phyloP scores from a whole-genome alignment of 805 yeast genomes.

The Yarrowia deformans region DNA sequence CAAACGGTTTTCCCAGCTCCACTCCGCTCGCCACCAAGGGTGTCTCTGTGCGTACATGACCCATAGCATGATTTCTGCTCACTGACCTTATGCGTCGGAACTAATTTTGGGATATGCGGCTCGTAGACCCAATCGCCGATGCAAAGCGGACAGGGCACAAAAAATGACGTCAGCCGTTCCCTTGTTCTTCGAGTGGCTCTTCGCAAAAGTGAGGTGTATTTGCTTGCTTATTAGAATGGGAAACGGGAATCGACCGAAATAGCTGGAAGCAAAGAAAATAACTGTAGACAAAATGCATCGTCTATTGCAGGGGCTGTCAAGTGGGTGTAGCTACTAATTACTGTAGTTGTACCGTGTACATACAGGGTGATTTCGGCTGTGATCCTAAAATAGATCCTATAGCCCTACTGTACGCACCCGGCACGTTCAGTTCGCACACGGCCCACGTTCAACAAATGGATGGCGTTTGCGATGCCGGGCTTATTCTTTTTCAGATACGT shows the following conservation, averaged over 20 bases:
- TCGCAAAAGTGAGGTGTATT: neutral
- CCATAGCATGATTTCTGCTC: constrained; percentile 4
- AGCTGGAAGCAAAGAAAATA: no score
- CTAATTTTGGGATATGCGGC: constrained; percentile 34
- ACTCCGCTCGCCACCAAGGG: constrained; percentile 14
- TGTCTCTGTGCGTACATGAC: no score
- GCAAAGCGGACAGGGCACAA: constrained; percentile 1
- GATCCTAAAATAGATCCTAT: constrained; percentile 5
- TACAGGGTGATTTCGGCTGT: neutral
- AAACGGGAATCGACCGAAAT: neutral
- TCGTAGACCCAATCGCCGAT: constrained; percentile 23
- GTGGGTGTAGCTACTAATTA: no score
- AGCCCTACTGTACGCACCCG: neutral
- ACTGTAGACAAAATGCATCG: neutral
- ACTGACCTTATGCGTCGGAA: neutral
- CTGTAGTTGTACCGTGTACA: no score
- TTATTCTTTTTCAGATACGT: no score
- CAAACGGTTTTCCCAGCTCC: constrained; percentile 18
- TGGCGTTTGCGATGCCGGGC: neutral
- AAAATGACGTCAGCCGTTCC: constrained; percentile 28
- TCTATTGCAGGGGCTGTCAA: neutral
- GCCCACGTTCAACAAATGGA: neutral
- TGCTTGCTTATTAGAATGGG: neutral
- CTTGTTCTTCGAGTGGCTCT: neutral
- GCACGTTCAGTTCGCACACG: no score